Evolutionary conservation across 106 monocot species (phyloP).

Genomic region (Dendrobium chrysotoxum): DNA sequence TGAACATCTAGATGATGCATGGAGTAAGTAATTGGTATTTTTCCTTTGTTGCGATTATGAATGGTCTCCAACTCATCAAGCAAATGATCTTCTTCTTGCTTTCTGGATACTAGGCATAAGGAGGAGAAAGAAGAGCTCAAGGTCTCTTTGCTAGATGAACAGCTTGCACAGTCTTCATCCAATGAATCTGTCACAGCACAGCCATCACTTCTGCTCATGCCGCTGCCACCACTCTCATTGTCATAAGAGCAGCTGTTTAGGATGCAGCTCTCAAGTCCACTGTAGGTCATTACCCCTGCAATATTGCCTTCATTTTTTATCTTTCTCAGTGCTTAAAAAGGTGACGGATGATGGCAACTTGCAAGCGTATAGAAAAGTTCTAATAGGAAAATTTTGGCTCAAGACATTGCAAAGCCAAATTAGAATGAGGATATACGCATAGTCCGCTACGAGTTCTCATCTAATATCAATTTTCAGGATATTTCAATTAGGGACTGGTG

Average conservation of each 20-base stretch:
- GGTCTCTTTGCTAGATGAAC: constrained; percentile 73
- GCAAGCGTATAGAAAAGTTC: background rate
- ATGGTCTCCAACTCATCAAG: constrained; percentile 51
- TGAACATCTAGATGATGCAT: constrained; percentile 67
- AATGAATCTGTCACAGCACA: constrained; percentile 41
- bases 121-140: constrained; percentile 66
- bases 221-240: constrained; percentile 41
- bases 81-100: constrained; percentile 39
- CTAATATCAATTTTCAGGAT: background rate
- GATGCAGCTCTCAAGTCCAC: constrained; percentile 79
- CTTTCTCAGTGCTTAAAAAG: background rate
- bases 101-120: constrained; percentile 30
- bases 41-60: constrained; percentile 33
- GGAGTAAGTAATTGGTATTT: constrained; percentile 38
- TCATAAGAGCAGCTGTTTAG: constrained; percentile 59
- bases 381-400: background rate
- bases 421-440: background rate
- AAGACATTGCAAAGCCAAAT: background rate
- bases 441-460: background rate
- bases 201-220: constrained; percentile 30
- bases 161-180: constrained; percentile 71
- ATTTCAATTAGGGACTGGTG: background rate
- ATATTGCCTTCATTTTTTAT: background rate
- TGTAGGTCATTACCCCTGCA: constrained; percentile 84
- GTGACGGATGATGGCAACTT: background rate